phyloP scores from a whole-genome alignment of 768 basidiomycete genomes.

The Agrocybe praecox region DNA sequence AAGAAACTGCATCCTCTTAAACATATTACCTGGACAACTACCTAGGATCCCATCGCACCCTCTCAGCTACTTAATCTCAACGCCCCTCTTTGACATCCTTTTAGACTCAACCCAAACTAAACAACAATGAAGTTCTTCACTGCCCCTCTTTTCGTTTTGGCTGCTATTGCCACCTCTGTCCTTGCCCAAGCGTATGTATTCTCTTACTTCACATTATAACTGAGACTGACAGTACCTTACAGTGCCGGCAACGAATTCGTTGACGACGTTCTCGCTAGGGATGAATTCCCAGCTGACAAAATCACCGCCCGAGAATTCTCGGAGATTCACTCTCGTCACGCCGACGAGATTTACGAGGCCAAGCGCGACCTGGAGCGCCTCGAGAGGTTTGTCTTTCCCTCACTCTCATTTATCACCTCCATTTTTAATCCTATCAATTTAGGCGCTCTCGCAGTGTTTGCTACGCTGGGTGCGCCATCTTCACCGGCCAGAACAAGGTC shows the following conservation, averaged over 20 bases:
- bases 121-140: not conserved
- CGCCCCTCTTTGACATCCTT: not conserved
- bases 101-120: not conserved
- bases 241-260: constrained; percentile 1
- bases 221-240: not conserved
- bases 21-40: not conserved
- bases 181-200: not conserved
- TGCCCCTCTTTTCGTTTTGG: constrained; percentile 1
- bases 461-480: constrained; percentile 3
- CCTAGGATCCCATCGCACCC: not conserved
- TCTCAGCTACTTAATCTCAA: not conserved
- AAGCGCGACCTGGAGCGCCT: constrained; percentile 2
- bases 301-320: not conserved
- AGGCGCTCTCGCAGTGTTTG: not conserved
- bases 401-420: not conserved
- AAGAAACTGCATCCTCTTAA: not conserved
- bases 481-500: constrained; percentile 2
- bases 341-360: not conserved
- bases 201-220: no score
- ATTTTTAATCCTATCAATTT: not conserved
- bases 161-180: constrained; percentile 1
- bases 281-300: not conserved
- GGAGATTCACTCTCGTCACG: not conserved
- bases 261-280: not conserved
- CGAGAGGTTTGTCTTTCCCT: not conserved